phyloP scores from a whole-genome alignment of 2,329 filamentous ascomycete species.

The Colletotrichum tanaceti region DNA sequence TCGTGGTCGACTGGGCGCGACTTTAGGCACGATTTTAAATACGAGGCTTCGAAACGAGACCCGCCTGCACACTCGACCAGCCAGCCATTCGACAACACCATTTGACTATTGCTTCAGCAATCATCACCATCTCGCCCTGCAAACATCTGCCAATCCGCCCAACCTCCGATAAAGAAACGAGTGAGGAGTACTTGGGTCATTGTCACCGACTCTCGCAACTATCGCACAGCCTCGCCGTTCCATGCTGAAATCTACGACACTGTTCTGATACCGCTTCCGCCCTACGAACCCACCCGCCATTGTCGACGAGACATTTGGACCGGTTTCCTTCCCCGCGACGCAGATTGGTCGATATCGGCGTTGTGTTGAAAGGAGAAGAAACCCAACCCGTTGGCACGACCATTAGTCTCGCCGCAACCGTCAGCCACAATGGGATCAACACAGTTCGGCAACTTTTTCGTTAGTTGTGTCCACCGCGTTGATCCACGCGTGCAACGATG shows the following conservation, averaged over 20 bases:
- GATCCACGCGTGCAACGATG: slow-evolving; percentile 16
- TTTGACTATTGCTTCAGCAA: neutral
- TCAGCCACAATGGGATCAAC: slow-evolving; percentile 66
- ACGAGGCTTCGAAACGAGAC: slow-evolving; percentile 29
- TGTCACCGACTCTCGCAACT: neutral
- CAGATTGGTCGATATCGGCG: neutral
- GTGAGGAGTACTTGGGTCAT: neutral
- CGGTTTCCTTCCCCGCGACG: slow-evolving; percentile 6
- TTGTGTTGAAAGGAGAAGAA: neutral
- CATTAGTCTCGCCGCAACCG: slow-evolving; percentile 8
- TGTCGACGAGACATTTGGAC: neutral
- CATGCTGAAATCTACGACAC: slow-evolving; percentile 9
- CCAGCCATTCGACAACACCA: slow-evolving; percentile 25
- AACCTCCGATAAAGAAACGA: neutral
- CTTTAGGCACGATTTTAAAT: slow-evolving; percentile 4
- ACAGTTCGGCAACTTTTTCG: slow-evolving; percentile 71
- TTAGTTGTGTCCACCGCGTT: slow-evolving; percentile 49
- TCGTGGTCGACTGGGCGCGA: slow-evolving; percentile 3
- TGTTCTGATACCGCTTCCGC: slow-evolving; percentile 1
- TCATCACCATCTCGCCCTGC: neutral
- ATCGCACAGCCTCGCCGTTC: neutral
- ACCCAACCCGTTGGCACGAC: slow-evolving; percentile 2
- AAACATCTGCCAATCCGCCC: neutral
- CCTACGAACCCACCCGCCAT: neutral
- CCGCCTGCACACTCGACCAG: neutral